Conservation (phyloP, 2,329 filamentous ascomycete genomes). For the Alternaria brassicae region DNA sequence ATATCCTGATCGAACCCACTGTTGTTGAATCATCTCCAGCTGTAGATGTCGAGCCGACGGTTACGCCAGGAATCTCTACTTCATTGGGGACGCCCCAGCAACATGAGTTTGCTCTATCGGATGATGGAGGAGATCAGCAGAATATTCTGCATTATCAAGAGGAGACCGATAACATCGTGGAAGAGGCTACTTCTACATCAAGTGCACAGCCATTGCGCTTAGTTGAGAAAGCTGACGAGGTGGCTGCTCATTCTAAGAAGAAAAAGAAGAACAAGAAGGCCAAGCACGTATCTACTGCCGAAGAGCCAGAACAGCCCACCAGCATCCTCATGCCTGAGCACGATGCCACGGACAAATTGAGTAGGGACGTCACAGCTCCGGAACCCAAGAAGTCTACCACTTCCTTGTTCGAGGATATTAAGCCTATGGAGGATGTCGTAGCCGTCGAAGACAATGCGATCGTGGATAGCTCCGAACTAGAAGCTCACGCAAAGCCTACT, state of each 20-base stretch:
- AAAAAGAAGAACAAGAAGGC: slow-evolving; percentile 37
- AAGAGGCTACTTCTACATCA: background rate
- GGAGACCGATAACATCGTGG: background rate
- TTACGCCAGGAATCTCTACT: background rate
- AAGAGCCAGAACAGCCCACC: slow-evolving; percentile 17
- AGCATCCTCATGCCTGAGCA: slow-evolving; percentile 4
- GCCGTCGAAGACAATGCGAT: background rate
- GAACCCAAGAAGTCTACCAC: background rate
- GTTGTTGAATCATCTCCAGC: background rate
- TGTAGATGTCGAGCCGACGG: background rate
- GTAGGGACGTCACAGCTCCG: background rate
- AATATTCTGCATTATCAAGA: background rate
- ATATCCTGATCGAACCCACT: background rate
- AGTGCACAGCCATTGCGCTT: background rate
- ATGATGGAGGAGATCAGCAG: background rate
- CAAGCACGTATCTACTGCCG: slow-evolving; percentile 25
- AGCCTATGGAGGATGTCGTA: background rate
- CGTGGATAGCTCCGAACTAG: background rate
- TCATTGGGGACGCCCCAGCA: background rate
- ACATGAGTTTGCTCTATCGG: background rate
- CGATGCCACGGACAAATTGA: background rate
- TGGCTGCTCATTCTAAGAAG: slow-evolving; percentile 26
- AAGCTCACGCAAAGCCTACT: background rate
- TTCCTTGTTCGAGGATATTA: background rate
- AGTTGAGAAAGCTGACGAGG: slow-evolving; percentile 9